Evolutionary conservation across 768 basidiomycete species (phyloP).

Genomic region (Calocybe indica): DNA sequence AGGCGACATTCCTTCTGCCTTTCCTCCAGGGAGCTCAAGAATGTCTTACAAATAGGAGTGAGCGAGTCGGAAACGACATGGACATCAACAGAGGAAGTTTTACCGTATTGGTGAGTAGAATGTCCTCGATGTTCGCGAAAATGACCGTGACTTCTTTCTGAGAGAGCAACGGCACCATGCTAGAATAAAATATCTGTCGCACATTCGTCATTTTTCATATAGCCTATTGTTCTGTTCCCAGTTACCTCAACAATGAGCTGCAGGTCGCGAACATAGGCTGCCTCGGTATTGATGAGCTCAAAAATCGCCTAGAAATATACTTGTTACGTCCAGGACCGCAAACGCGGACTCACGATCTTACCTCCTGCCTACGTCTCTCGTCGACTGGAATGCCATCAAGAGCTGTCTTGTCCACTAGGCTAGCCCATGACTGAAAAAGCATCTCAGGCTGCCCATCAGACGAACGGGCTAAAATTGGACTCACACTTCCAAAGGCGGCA

Average conservation of each 20-base stretch:
- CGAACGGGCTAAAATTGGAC: slow-evolving; percentile 12
- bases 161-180: slow-evolving; percentile 65
- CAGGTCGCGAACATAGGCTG: slow-evolving; percentile 83
- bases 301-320: slow-evolving; percentile 65
- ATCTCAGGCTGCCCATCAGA: slow-evolving; percentile 2
- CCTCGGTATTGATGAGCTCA: slow-evolving; percentile 89
- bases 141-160: slow-evolving; percentile 74
- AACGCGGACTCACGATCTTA: slow-evolving; percentile 16
- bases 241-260: slow-evolving; percentile 88
- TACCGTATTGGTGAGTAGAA: slow-evolving; percentile 84
- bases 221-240: not conserved
- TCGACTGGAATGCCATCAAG: slow-evolving; percentile 70
- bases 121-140: slow-evolving; percentile 92
- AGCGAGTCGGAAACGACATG: no score
- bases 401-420: slow-evolving; percentile 80
- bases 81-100: no score
- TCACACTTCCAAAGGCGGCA: slow-evolving; percentile 65
- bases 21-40: slow-evolving; percentile 85
- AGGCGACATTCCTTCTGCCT: slow-evolving; percentile 88
- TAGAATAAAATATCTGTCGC: slow-evolving; percentile 79
- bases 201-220: not conserved
- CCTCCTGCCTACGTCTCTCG: slow-evolving; percentile 89
- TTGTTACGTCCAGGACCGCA: not conserved
- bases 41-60: slow-evolving; percentile 39
- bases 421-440: slow-evolving; percentile 75